Conservation (phyloP, 164 flowering plant genomes). For the Litsea cubeba region DNA sequence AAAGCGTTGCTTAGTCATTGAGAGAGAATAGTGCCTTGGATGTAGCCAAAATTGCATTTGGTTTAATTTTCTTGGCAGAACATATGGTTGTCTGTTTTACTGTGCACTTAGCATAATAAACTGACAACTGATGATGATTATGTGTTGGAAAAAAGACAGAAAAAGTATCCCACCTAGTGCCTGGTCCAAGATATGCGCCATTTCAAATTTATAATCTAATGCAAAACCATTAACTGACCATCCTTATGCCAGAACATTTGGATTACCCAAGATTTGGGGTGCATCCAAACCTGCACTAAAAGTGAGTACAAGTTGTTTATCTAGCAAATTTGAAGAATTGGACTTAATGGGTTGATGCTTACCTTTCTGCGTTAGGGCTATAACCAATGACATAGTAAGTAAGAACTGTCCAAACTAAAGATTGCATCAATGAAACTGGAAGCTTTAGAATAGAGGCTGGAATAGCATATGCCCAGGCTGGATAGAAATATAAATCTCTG, state of each 20-base stretch:
- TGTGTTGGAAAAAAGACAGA: no score
- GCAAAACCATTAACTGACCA: slow-evolving; percentile 49
- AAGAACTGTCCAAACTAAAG: slow-evolving; percentile 49
- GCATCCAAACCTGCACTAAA: no score
- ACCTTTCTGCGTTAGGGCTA: slow-evolving; percentile 54
- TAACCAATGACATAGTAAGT: slow-evolving; percentile 67
- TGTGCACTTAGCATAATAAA: no score
- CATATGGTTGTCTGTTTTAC: background rate
- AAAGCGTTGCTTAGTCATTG: background rate
- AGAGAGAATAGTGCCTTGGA: background rate
- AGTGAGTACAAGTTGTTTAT: background rate
- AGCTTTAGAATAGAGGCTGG: slow-evolving; percentile 46
- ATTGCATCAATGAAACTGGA: slow-evolving; percentile 52
- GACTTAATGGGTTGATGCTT: background rate
- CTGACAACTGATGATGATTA: no score
- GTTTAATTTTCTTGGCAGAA: background rate
- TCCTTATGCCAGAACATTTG: slow-evolving; percentile 60
- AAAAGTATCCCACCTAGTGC: slow-evolving; percentile 37
- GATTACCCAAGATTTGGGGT: background rate
- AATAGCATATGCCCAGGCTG: slow-evolving; percentile 60
- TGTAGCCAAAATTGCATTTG: no score
- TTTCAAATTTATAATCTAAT: slow-evolving; percentile 44
- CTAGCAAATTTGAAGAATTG: background rate
- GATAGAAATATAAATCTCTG: slow-evolving; percentile 50
- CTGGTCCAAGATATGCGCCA: slow-evolving; percentile 51